A percentile compares a stretch with the other conserved stretches of the same genome.
Conservation (phyloP, 306 rosid genomes). For the Fragaria iinumae region DNA sequence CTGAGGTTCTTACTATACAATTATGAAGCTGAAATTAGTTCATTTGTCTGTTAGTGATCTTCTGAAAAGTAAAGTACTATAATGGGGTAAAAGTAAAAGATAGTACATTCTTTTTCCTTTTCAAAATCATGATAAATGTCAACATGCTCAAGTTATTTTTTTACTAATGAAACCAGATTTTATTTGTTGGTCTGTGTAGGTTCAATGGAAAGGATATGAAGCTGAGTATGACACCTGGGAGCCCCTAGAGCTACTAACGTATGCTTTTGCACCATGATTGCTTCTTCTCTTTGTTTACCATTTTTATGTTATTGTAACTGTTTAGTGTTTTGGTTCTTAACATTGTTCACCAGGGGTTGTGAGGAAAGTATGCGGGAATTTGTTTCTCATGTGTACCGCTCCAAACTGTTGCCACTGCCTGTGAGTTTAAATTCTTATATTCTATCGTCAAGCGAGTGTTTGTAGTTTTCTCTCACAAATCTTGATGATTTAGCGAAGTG, state of each 20-base stretch:
- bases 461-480: no score
- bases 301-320: neutral
- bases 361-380: slow-evolving; percentile 42
- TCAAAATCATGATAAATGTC: neutral
- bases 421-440: slow-evolving; percentile 33
- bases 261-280: neutral
- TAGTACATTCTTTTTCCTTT: neutral
- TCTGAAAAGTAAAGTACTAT: neutral
- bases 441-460: neutral
- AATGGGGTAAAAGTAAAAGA: neutral
- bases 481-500: neutral
- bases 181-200: slow-evolving; percentile 24
- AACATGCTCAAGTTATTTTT: neutral
- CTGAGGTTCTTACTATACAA: neutral
- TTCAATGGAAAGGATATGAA: slow-evolving; percentile 77
- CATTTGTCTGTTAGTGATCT: neutral
- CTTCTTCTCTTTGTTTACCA: neutral
- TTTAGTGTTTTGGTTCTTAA: neutral
- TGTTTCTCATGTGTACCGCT: slow-evolving; percentile 44
- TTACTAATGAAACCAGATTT: neutral
- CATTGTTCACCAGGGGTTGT: slow-evolving; percentile 50
- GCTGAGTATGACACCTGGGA: slow-evolving; percentile 73
- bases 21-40: neutral
- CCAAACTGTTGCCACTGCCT: slow-evolving; percentile 58
- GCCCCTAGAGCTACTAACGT: slow-evolving; percentile 66